These are phyloP conservation scores for Fusarium sp. DNA, from an alignment of 2,329 filamentous ascomycete species.

Conservation along the genomic window DNA sequence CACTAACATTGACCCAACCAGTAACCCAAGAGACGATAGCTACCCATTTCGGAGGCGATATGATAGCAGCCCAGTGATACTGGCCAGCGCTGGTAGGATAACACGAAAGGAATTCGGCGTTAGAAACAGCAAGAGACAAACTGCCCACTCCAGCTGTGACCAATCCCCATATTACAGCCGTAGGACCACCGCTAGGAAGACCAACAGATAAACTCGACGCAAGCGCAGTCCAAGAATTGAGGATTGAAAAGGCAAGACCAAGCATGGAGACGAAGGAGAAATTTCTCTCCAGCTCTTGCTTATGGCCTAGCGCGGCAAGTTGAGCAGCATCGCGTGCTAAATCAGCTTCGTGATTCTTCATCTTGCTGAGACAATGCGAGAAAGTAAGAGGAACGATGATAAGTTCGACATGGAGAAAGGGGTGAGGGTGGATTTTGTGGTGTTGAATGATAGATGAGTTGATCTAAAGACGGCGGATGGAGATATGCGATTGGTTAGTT, in stretches of 20 bases:
- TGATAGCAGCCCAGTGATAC: neutral
- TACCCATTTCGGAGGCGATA: neutral
- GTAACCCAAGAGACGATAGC: neutral
- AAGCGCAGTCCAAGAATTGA: neutral
- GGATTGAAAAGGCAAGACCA: neutral
- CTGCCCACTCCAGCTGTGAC: neutral
- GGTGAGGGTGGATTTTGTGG: neutral
- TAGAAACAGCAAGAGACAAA: neutral
- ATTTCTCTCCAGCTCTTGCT: neutral
- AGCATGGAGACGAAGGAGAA: neutral
- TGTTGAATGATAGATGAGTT: neutral
- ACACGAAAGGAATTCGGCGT: neutral
- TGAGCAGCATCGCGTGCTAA: neutral
- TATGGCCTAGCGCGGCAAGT: neutral
- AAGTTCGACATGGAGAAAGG: neutral
- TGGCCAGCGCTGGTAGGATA: neutral
- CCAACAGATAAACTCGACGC: neutral
- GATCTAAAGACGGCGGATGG: neutral
- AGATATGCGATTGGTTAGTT: neutral
- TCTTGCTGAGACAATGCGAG: fast-evolving
- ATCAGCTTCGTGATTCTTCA: neutral
- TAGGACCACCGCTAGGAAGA: neutral
- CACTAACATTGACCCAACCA: neutral
- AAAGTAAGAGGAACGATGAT: fast-evolving
- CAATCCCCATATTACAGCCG: neutral